Evolutionary conservation across 2,329 filamentous ascomycete genomes (phyloP), one percentile per base, ranked within the genome.

Genomic region (Microdochium nivale): DNA sequence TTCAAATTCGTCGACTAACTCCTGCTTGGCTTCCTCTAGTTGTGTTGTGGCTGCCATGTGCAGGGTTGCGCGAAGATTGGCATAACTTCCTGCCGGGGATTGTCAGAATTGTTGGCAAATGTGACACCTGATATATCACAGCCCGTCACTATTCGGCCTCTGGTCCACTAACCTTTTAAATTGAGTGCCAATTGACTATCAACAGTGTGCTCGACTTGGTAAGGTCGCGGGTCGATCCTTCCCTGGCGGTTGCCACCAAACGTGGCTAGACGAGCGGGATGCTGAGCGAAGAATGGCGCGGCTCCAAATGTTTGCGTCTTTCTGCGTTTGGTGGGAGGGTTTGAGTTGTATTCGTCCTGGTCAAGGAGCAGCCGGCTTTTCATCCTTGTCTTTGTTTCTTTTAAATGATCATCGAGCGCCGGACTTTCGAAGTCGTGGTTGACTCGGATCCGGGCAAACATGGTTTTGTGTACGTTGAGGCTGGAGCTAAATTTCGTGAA

Each of bases 1-100:
- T 8, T 54, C 52, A 27, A 47, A 54, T n/a, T 58, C 52, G 0
- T 35, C 49, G 2, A 49, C 48, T 2, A 64, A 47, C 11, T 51
- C 40, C 25, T 56, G 48, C 47, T 58, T 55, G n/a, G 52, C 48
- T 24, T 53, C 51, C 25, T 59, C 56, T 16, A 64, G 53, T 13
- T 55, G 43, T 11, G 55, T 52, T 24, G 61, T 40, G 9, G 54
- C 56, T 14, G 56, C 55, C 47, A 59, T 61, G 51, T 64, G 62
- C 8, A 64, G 44, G 13, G 58, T 57, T 21, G 57, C 56, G 25
- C 61, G 62, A 14, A 64, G 55, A 24, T 57, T 46, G 32, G 56
- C 53, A 52, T 60, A 63, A 49, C 56, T 56, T 47, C 52, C 62
- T 65, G 25, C 46, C 30, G 11, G 24, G 23, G 27, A 35, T 57